Percentiles rank a stretch among this genome's conserved stretches.
Evolutionary conservation across 306 rosid species (phyloP).

Genomic region (apple (Malus domestica)): DNA sequence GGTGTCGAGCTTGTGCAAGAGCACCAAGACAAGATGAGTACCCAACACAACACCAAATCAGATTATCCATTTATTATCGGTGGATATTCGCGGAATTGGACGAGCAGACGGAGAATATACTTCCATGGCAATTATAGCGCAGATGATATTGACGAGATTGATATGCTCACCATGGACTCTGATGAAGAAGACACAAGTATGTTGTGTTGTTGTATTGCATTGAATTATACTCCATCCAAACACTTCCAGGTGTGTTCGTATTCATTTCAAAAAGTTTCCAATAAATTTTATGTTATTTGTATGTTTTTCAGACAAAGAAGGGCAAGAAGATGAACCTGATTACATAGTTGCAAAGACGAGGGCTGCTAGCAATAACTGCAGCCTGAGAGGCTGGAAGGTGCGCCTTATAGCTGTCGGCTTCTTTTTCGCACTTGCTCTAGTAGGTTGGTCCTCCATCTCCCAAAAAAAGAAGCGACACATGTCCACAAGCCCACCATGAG

Average conservation of each 20-base stretch:
- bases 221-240: no score
- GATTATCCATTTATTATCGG: no score
- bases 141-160: no score
- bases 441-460: neutral
- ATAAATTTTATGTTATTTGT: neutral
- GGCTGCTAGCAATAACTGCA: neutral
- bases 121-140: no score
- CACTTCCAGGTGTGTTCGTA: no score
- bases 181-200: neutral
- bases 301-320: neutral
- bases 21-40: neutral
- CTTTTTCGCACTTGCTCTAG: neutral
- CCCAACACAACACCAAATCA: neutral
- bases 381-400: neutral
- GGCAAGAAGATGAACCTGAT: neutral
- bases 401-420: neutral
- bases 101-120: no score
- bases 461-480: neutral
- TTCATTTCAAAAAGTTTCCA: no score
- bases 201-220: neutral
- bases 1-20: neutral
- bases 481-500: neutral
- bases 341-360: neutral
- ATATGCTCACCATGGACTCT: no score
- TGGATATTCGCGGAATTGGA: no score